Conservation (phyloP, 2,329 filamentous ascomycete genomes). For the Mollisiaceae sp. region DNA sequence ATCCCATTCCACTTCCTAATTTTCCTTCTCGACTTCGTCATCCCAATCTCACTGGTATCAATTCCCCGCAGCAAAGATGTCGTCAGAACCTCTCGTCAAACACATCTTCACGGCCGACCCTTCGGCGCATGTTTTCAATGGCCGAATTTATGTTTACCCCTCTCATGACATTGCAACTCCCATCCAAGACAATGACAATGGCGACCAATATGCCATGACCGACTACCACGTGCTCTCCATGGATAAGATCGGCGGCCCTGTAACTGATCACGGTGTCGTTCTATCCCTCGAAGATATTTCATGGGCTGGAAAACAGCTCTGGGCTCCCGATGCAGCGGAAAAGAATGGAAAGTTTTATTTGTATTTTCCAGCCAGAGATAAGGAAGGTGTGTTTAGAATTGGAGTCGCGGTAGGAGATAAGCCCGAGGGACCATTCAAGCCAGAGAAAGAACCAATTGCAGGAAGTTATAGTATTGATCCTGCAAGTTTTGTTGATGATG, state of each 20-base stretch:
- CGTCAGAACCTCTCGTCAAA: conserved; percentile 64
- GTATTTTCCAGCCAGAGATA: conserved; percentile 77
- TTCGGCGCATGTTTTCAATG: conserved; percentile 80
- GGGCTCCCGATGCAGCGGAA: conserved; percentile 77
- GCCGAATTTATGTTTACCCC: conserved; percentile 78
- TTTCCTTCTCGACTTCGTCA: not conserved
- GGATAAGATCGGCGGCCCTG: conserved; percentile 58
- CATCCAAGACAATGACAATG: conserved; percentile 81
- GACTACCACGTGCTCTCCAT: conserved; percentile 80
- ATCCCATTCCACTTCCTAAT: not conserved
- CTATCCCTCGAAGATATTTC: conserved; percentile 70
- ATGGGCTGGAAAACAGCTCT: conserved; percentile 80
- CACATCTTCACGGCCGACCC: conserved; percentile 81
- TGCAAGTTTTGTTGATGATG: conserved; percentile 76
- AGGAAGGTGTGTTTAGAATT: conserved; percentile 72
- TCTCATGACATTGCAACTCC: conserved; percentile 79
- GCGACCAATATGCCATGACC: conserved; percentile 83
- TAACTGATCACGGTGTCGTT: conserved; percentile 75
- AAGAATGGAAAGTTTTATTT: conserved; percentile 76
- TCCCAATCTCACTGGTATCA: not conserved
- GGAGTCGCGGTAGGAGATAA: conserved; percentile 69
- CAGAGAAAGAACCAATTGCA: conserved; percentile 67
- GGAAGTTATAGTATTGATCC: conserved; percentile 81
- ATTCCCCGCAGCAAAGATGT: conserved; percentile 9
- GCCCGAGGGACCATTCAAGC: conserved; percentile 72